These are phyloP conservation scores for Lyophyllum semitale DNA, from an alignment of 768 basidiomycete species.

Conservation along the genomic window DNA sequence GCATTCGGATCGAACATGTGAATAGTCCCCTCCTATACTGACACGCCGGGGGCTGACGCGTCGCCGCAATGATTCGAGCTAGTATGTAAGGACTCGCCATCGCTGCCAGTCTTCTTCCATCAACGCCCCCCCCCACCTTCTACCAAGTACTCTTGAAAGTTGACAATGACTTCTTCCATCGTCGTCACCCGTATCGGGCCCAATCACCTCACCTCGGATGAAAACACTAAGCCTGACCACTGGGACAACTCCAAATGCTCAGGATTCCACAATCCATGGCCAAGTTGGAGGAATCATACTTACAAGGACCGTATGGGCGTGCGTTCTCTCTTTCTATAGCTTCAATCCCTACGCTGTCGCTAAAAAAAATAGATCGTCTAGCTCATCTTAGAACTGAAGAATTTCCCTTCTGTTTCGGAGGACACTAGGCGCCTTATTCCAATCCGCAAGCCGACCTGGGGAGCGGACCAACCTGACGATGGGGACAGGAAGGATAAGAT, in stretches of 20 bases:
- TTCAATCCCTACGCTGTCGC: background rate
- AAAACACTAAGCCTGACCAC: slow-evolving; percentile 23
- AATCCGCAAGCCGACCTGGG: slow-evolving; percentile 41
- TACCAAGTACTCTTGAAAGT: too few relatives aligned
- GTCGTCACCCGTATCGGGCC: background rate
- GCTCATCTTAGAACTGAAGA: background rate
- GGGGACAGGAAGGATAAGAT: slow-evolving; percentile 35
- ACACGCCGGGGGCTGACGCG: too few relatives aligned
- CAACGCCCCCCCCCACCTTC: too few relatives aligned
- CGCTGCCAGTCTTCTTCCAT: too few relatives aligned
- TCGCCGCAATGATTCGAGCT: too few relatives aligned
- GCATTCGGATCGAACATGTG: too few relatives aligned
- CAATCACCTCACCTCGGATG: background rate
- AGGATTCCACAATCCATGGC: slow-evolving; percentile 31
- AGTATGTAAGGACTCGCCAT: too few relatives aligned
- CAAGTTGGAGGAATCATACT: slow-evolving; percentile 20
- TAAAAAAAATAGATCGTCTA: background rate
- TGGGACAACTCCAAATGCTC: slow-evolving; percentile 26
- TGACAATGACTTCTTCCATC: too few relatives aligned
- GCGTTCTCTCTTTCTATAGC: background rate
- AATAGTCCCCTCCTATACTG: too few relatives aligned
- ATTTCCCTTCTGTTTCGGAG: slow-evolving; percentile 15
- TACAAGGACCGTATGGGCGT: slow-evolving; percentile 17
- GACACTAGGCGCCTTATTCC: slow-evolving; percentile 22
- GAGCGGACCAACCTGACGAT: slow-evolving; percentile 21